Conservation (phyloP, 805 yeast genomes). For the Yarrowia porcina region DNA sequence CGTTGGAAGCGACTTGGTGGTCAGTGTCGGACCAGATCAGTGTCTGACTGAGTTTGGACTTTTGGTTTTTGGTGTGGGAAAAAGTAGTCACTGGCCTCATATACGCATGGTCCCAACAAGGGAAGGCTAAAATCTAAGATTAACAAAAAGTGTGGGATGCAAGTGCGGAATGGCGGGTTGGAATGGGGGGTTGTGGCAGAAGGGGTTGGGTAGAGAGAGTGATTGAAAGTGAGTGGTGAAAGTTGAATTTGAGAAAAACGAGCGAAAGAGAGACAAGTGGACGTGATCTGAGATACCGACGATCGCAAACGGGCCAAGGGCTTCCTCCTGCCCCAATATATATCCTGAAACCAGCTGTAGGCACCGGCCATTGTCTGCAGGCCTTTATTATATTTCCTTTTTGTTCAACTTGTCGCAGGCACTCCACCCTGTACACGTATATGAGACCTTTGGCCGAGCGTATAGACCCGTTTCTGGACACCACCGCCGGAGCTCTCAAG, state of each 20-base stretch:
- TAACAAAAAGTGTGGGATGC: constrained; percentile 19
- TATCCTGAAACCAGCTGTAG: constrained; percentile 17
- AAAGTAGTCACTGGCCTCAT: constrained; percentile 23
- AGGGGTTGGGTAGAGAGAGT: background rate
- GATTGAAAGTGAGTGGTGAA: background rate
- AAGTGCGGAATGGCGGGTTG: constrained; percentile 23
- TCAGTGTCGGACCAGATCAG: constrained; percentile 20
- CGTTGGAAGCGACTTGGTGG: background rate
- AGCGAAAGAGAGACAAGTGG: background rate
- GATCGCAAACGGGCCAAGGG: background rate
- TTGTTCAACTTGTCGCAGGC: background rate
- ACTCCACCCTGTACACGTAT: background rate
- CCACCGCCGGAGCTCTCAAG: background rate
- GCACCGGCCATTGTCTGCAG: constrained; percentile 8
- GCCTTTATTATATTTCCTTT: background rate
- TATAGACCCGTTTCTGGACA: background rate
- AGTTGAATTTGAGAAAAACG: background rate
- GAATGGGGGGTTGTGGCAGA: constrained; percentile 1
- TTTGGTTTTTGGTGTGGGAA: constrained; percentile 21
- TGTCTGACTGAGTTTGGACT: constrained; percentile 20
- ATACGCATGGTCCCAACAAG: constrained; percentile 23
- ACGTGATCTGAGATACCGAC: background rate
- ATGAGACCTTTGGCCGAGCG: background rate
- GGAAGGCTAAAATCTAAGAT: constrained; percentile 22
- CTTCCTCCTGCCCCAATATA: background rate